phyloP scores from a whole-genome alignment of 805 yeast species.

The Lachancea meyersii region DNA sequence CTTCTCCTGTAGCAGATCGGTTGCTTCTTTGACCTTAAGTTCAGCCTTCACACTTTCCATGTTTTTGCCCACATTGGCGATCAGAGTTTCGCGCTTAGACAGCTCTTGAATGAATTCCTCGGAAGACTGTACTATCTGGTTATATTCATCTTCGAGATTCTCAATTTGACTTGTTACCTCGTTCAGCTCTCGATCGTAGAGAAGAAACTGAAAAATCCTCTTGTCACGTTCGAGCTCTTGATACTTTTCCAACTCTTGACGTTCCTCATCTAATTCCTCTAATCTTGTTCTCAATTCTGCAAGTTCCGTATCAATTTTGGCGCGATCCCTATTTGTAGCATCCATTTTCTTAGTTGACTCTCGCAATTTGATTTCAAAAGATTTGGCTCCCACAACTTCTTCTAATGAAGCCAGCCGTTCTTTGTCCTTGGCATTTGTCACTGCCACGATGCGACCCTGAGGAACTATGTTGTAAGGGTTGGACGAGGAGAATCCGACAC shows the following conservation, averaged over 20 bases:
- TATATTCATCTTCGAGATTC: slow-evolving; percentile 51
- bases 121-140: slow-evolving; percentile 45
- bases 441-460: slow-evolving; percentile 82
- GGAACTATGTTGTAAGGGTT: slow-evolving; percentile 97
- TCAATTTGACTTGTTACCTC: slow-evolving; percentile 57
- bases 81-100: slow-evolving; percentile 52
- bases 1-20: slow-evolving; percentile 53
- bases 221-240: slow-evolving; percentile 62
- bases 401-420: slow-evolving; percentile 75
- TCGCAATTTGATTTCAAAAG: slow-evolving; percentile 73
- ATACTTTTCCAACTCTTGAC: slow-evolving; percentile 62
- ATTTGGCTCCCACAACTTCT: slow-evolving; percentile 92
- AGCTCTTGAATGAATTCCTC: slow-evolving; percentile 49
- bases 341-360: slow-evolving; percentile 79
- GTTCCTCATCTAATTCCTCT: slow-evolving; percentile 74
- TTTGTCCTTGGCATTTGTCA: slow-evolving; percentile 82
- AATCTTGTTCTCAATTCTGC: slow-evolving; percentile 63
- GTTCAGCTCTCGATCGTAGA: slow-evolving; percentile 69
- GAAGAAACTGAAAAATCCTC: slow-evolving; percentile 65
- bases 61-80: slow-evolving; percentile 40
- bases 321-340: slow-evolving; percentile 61
- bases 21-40: slow-evolving; percentile 41
- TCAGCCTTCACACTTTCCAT: slow-evolving; percentile 44
- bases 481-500: slow-evolving; percentile 85
- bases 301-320: slow-evolving; percentile 68